Evolutionary conservation across 2,329 filamentous ascomycete genomes (phyloP).

Genomic region (Fusarium hainanense): DNA sequence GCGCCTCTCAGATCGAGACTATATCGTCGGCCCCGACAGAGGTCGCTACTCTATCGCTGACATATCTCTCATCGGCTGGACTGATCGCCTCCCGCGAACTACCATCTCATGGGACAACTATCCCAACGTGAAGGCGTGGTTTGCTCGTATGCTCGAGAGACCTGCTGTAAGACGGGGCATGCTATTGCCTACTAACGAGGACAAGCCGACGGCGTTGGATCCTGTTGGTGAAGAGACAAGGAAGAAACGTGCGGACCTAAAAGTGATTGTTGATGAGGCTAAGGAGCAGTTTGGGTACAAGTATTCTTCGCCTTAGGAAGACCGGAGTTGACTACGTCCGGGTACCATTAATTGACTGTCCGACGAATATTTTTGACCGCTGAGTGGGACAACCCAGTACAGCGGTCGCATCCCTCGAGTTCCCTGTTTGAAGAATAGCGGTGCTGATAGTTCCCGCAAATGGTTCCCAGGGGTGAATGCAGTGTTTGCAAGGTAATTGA

Average conservation of each 20-base stretch:
- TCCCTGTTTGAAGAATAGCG: not conserved
- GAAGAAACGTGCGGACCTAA: conserved; percentile 43
- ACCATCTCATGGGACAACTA: conserved; percentile 68
- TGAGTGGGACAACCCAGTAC: not conserved
- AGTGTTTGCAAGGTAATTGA: not conserved
- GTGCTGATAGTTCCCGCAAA: not conserved
- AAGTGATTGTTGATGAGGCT: conserved; percentile 51
- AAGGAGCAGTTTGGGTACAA: conserved; percentile 62
- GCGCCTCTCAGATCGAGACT: conserved; percentile 67
- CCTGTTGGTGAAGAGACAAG: conserved; percentile 36
- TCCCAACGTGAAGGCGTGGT: conserved; percentile 78
- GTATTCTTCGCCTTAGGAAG: conserved; percentile 55
- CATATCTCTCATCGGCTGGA: conserved; percentile 79
- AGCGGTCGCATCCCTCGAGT: not conserved
- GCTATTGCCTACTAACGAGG: conserved; percentile 68
- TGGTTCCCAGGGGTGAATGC: not conserved
- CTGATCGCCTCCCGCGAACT: conserved; percentile 57
- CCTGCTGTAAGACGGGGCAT: conserved; percentile 78
- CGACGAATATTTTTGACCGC: not conserved
- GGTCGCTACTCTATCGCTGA: conserved; percentile 75
- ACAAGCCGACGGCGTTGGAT: conserved; percentile 30
- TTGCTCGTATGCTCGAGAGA: conserved; percentile 73
- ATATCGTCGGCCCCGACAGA: conserved; percentile 62
- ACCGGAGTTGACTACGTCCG: not conserved
- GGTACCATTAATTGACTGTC: not conserved